Base-by-base conservation (phyloP, 352 stramenopile species). In the Globisporangium cederbergense region DNA sequence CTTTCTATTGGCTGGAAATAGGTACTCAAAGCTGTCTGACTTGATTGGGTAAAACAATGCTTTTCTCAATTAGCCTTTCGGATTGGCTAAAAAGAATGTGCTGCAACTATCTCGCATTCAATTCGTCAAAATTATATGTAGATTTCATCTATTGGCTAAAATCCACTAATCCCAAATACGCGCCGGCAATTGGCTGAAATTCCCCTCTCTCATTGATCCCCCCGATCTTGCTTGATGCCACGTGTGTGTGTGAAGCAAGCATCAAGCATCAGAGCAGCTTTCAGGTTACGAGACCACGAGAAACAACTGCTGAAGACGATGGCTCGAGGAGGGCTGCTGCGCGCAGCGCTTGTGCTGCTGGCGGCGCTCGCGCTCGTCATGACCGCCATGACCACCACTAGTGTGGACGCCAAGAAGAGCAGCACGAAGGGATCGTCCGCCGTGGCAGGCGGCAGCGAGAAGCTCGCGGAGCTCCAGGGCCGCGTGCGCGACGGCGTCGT, bases 401-500 rank as follows among this genome's bases (percentile, higher is more conserved):
- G 66, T 7, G 68, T 70, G 9, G 77, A 79, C 50, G 70, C 64
- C 18, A 82, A 81, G 64, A 80, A 83, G 58, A 81, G 66, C 30
- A 73, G 75, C 60, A 78, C 76, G 67, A 70, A 70, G 57, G 20
- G 6, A 42, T 42, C 36, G 32, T 36, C 32, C 13, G 68, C 60
- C 45, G 38, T 71, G 16, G 40, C 53, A 53, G 74, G 56, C 42
- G 83, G 86, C 62, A 68, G 47, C 36, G 82, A 90, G 60, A 95
- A 95, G 74, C 61, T 95, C 63, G 73, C 66, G 42, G 68, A 79
- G 67, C 74, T 95, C 18, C 70, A 77, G 7, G 64, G 62, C 13
- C 72, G 65, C 58, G 69, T 87, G 66, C 75, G 76, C 42, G 76
- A 90, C 54, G 82, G 82, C 54, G 72, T 93, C 46, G 60, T 95